phyloP scores from a whole-genome alignment of 495 filamentous ascomycete species.

The Chaetomium cochliodes region DNA sequence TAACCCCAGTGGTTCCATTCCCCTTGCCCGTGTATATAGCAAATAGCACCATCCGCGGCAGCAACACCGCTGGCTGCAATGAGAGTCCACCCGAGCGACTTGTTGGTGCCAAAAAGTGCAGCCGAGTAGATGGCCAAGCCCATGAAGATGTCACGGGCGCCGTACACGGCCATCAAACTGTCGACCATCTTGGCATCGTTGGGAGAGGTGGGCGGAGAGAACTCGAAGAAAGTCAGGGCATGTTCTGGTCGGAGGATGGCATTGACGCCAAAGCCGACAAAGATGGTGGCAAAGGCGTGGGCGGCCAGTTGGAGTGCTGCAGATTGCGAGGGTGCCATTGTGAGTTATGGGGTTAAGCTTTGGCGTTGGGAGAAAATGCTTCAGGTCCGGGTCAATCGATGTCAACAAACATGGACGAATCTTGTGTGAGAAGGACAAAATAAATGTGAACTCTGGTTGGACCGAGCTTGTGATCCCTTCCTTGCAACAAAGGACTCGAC shows the following conservation, averaged over 20 bases:
- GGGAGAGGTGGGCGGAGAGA: slow-evolving; percentile 31
- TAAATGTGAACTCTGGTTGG: no score
- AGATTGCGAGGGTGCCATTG: slow-evolving; percentile 11
- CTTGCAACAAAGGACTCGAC: no score
- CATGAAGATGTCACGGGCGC: slow-evolving; percentile 55
- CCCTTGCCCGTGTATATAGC: slow-evolving; percentile 43
- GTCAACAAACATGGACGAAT: no score
- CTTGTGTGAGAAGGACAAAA: no score
- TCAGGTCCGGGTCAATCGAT: no score
- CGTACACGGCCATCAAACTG: slow-evolving; percentile 49
- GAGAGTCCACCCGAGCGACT: slow-evolving; percentile 48
- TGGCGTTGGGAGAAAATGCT: no score
- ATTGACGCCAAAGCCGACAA: slow-evolving; percentile 51
- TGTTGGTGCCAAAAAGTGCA: slow-evolving; percentile 40
- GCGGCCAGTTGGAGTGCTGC: slow-evolving; percentile 28
- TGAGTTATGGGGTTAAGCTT: neutral
- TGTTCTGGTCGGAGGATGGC: slow-evolving; percentile 44
- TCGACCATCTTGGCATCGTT: slow-evolving; percentile 1
- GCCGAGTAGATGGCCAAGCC: slow-evolving; percentile 47
- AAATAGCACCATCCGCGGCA: slow-evolving; percentile 48
- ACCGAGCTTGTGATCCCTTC: no score
- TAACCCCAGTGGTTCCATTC: slow-evolving; percentile 58
- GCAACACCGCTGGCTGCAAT: slow-evolving; percentile 47
- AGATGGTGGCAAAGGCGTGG: slow-evolving; percentile 45
- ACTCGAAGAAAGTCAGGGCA: slow-evolving; percentile 51